phyloP scores from a whole-genome alignment of 2,329 filamentous ascomycete genomes.

The Simplicillium sp. region DNA sequence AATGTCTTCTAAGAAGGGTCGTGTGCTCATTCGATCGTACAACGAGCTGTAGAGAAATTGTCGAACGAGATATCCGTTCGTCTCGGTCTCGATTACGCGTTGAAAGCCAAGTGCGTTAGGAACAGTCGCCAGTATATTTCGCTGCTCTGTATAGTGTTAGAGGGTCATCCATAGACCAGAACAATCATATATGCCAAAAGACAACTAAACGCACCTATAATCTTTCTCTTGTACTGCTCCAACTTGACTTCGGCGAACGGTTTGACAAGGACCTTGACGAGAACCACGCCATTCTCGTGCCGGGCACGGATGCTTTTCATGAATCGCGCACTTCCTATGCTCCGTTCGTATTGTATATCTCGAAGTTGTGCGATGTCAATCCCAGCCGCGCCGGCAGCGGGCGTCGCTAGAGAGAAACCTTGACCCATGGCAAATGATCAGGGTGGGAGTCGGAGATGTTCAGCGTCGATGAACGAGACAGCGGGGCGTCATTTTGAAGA shows the following conservation, averaged over 20 bases:
- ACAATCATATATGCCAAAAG: not conserved
- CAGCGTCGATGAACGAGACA: not conserved
- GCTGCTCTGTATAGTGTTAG: constrained; percentile 54
- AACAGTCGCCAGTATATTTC: constrained; percentile 68
- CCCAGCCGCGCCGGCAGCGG: constrained; percentile 82
- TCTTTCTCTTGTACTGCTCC: constrained; percentile 65
- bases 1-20: constrained; percentile 92
- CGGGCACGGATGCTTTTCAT: constrained; percentile 94
- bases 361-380: constrained; percentile 90
- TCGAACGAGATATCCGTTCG: constrained; percentile 83
- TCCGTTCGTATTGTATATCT: constrained; percentile 85
- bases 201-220: constrained; percentile 48
- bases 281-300: constrained; percentile 81
- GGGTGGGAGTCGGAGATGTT: constrained; percentile 1
- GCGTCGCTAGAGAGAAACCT: constrained; percentile 87
- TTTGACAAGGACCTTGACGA: constrained; percentile 93
- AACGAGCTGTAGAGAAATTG: constrained; percentile 95
- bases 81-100: constrained; percentile 82
- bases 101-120: constrained; percentile 90
- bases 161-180: not conserved
- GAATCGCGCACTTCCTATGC: constrained; percentile 83
- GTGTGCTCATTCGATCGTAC: constrained; percentile 92
- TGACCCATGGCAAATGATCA: constrained; percentile 64
- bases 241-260: constrained; percentile 76
- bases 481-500: not conserved